Conservation (phyloP, 176 grass and related monocot species). For the Thinopyrum elongatum region DNA sequence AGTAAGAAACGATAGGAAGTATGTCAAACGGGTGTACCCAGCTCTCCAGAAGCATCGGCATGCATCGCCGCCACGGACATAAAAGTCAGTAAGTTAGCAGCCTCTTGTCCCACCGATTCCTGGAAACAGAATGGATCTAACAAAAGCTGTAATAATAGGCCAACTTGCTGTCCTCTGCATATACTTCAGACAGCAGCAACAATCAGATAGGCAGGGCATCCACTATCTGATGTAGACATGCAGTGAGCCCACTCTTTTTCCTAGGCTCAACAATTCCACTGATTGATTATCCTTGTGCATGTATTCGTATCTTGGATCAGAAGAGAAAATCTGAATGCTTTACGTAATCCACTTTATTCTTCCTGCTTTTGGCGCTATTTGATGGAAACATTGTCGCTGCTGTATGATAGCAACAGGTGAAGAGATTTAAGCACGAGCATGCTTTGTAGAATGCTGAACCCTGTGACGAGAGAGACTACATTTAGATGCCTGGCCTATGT, state of each 20-base stretch:
- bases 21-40: background rate
- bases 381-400: slow-evolving; percentile 18
- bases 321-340: slow-evolving; percentile 20
- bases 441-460: background rate
- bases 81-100: slow-evolving; percentile 8
- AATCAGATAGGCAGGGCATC: slow-evolving; percentile 15
- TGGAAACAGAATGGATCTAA: background rate
- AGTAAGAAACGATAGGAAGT: background rate
- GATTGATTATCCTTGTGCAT: slow-evolving; percentile 1
- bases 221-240: slow-evolving; percentile 31
- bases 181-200: slow-evolving; percentile 33
- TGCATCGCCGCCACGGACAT: background rate
- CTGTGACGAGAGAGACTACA: slow-evolving; percentile 11
- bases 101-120: background rate
- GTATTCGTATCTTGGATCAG: background rate
- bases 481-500: background rate
- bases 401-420: slow-evolving; percentile 28
- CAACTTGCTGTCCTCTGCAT: background rate
- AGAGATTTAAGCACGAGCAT: slow-evolving; percentile 7
- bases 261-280: background rate
- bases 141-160: slow-evolving; percentile 17
- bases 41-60: background rate
- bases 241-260: background rate
- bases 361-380: slow-evolving; percentile 25
- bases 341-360: slow-evolving; percentile 10